Percentiles rank a stretch among this genome's conserved stretches.
Conservation (phyloP, 495 filamentous ascomycete genomes). For the Pseudotulostoma volvatum region DNA sequence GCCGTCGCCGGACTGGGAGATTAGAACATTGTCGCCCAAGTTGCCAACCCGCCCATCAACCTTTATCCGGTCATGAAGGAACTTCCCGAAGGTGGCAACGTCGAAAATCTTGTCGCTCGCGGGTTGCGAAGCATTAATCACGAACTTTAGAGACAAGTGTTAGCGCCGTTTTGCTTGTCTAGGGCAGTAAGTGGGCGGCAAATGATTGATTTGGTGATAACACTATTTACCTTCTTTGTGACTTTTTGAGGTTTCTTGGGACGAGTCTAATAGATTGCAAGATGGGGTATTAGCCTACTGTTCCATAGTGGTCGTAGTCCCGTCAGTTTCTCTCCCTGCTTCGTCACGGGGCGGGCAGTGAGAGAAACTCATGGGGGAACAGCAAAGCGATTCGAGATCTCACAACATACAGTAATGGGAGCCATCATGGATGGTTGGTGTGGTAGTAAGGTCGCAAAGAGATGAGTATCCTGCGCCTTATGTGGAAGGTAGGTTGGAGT, state of each 20-base stretch:
- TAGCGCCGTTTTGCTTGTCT: background rate
- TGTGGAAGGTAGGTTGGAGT: constrained; percentile 13
- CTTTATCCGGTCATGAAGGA: constrained; percentile 99
- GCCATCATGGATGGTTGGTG: constrained; percentile 31
- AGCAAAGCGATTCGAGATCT: constrained; percentile 67
- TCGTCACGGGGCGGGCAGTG: no score
- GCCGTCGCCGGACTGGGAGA: constrained; percentile 79
- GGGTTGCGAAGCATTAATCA: constrained; percentile 97
- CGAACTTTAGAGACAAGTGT: constrained; percentile 43
- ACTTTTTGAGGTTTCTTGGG: constrained; percentile 50
- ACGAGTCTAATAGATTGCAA: constrained; percentile 24
- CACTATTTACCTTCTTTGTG: constrained; percentile 42
- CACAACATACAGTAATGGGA: constrained; percentile 57
- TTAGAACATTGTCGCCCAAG: constrained; percentile 84
- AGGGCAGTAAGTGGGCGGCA: no score
- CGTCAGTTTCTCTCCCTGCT: background rate
- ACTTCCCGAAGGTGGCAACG: constrained; percentile 93
- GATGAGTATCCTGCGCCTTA: constrained; percentile 42
- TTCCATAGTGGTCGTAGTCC: constrained; percentile 36
- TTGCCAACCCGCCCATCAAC: constrained; percentile 95
- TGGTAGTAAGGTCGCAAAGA: constrained; percentile 37
- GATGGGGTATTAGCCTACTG: constrained; percentile 21
- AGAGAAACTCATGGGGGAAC: constrained; percentile 31
- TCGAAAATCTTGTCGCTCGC: constrained; percentile 99
- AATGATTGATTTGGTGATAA: no score